Percentiles rank a stretch among this genome's conserved stretches.
Conservation (phyloP, 495 filamentous ascomycete genomes). For the Daldinia caldariorum region DNA sequence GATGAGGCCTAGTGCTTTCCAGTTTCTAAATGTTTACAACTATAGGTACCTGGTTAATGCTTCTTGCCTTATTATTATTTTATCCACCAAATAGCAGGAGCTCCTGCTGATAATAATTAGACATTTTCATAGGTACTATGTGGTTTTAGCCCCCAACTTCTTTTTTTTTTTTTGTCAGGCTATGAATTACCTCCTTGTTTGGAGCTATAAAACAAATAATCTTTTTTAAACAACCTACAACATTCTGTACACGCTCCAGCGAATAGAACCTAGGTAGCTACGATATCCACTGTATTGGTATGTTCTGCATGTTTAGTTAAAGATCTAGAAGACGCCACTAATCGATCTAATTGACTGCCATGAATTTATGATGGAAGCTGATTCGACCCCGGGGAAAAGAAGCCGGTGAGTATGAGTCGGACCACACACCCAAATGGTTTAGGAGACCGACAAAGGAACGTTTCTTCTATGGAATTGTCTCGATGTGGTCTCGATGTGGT, state of each 20-base stretch:
- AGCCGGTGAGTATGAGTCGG: slow-evolving; percentile 24
- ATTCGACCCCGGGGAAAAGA: slow-evolving; percentile 36
- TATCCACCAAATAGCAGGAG: background rate
- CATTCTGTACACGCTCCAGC: slow-evolving; percentile 6
- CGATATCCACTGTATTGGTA: slow-evolving; percentile 9
- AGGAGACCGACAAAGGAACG: slow-evolving; percentile 22
- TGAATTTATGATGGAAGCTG: slow-evolving; percentile 21
- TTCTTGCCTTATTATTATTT: background rate
- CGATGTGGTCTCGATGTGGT: slow-evolving; percentile 19
- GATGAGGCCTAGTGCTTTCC: background rate
- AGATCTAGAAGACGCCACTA: slow-evolving; percentile 18
- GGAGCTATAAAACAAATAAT: too few relatives aligned
- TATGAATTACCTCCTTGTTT: background rate
- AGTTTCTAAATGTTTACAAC: background rate
- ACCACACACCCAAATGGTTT: slow-evolving; percentile 32
- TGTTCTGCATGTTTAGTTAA: slow-evolving; percentile 12
- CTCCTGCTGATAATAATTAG: background rate
- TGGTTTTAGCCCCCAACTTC: background rate
- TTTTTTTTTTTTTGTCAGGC: background rate
- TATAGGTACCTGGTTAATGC: background rate
- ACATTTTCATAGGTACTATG: background rate
- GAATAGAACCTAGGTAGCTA: slow-evolving; percentile 1
- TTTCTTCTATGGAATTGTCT: slow-evolving; percentile 21
- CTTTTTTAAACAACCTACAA: background rate
- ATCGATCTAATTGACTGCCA: slow-evolving; percentile 25